Conservation (phyloP, 179 eudicot species). For the Sideroxylon spinosum region DNA sequence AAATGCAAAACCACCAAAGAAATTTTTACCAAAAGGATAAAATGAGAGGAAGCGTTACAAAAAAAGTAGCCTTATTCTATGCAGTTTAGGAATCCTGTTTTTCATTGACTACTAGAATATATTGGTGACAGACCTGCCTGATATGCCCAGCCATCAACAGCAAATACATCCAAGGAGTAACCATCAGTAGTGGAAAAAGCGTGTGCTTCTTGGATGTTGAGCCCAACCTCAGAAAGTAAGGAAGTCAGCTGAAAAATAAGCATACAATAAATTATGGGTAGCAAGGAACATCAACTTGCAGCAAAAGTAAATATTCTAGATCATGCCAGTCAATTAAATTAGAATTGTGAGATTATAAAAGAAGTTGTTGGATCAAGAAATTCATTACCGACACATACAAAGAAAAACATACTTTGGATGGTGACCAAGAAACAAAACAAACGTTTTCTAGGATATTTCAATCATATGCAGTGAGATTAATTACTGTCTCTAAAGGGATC, state of each 20-base stretch:
- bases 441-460: background rate
- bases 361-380: background rate
- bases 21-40: background rate
- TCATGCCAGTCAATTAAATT: background rate
- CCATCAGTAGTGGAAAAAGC: constrained; percentile 89
- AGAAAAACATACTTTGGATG: background rate
- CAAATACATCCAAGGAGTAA: constrained; percentile 88
- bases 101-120: background rate
- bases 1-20: no score
- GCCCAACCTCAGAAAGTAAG: constrained; percentile 70
- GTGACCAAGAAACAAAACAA: background rate
- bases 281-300: background rate
- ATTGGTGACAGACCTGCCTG: constrained; percentile 39
- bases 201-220: constrained; percentile 94
- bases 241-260: constrained; percentile 65
- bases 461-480: background rate
- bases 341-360: background rate
- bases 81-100: background rate
- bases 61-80: background rate
- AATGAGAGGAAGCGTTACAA: background rate
- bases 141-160: constrained; percentile 68
- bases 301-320: background rate
- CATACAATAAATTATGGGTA: constrained; percentile 11
- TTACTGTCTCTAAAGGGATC: background rate
- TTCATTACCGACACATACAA: background rate